These are phyloP conservation scores for Fomitopsis schrenkii DNA, from an alignment of 1,284 basidiomycete species.

Conservation along the genomic window DNA sequence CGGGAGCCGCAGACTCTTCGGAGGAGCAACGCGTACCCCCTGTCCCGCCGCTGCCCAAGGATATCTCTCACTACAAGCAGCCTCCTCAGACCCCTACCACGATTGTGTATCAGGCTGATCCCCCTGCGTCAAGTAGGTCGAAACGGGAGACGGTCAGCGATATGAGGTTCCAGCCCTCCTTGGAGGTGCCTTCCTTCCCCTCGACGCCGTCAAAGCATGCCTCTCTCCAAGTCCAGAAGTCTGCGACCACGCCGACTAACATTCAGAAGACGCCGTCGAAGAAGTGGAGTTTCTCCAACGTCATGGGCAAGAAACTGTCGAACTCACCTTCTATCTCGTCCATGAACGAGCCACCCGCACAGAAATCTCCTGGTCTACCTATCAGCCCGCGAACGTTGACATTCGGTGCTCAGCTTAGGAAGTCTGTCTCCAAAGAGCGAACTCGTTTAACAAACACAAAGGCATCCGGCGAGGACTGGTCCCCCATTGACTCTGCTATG, in stretches of 20 bases:
- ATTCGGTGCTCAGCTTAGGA: slow-evolving; percentile 59
- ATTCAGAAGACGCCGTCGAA: slow-evolving; percentile 73
- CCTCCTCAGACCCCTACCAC: slow-evolving; percentile 36
- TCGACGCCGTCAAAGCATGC: slow-evolving; percentile 26
- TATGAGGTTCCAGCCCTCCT: slow-evolving; percentile 30
- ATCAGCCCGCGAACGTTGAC: slow-evolving; percentile 62
- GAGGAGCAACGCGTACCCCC: slow-evolving; percentile 80
- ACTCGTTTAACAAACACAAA: slow-evolving; percentile 36
- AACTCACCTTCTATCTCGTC: slow-evolving; percentile 62
- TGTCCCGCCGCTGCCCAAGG: slow-evolving; percentile 94
- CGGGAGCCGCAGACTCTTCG: slow-evolving; percentile 48
- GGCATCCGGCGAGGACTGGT: slow-evolving; percentile 51
- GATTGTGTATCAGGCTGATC: slow-evolving; percentile 42
- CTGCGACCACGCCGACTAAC: slow-evolving; percentile 27
- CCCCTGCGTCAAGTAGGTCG: slow-evolving; percentile 31
- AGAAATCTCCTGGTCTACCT: slow-evolving; percentile 46
- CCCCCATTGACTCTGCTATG: slow-evolving; percentile 68
- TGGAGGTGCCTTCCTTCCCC: slow-evolving; percentile 47
- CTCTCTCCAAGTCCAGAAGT: slow-evolving; percentile 27
- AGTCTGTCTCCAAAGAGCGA: slow-evolving; percentile 64
- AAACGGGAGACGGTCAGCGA: slow-evolving; percentile 20
- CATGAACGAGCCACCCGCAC: slow-evolving; percentile 35
- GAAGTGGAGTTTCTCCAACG: slow-evolving; percentile 95
- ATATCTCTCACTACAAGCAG: slow-evolving; percentile 75
- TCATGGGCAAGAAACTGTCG: slow-evolving; percentile 78